Evolutionary conservation across 257 asterid species (phyloP), one percentile per base, ranked within the genome.

Genomic region (Nicotiana attenuata): DNA sequence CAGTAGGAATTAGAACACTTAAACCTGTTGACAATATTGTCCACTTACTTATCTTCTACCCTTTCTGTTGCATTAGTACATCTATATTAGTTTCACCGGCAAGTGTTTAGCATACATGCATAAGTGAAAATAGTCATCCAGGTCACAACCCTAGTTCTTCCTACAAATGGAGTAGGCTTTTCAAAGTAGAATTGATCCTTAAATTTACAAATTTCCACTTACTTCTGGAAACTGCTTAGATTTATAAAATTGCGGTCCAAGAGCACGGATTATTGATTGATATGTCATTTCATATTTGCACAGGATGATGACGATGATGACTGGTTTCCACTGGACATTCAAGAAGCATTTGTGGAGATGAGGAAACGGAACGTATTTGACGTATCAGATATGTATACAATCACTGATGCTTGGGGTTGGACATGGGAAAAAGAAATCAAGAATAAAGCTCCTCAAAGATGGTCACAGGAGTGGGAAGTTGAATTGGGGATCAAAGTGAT

Each of bases 391-490:
- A 96, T 96, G 97, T 96, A 96, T 81, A 96, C 99, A 77, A 88
- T 96, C 80, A 90, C 99, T 81, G 99, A 96, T 92, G 99, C 92
- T 84, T 96, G 99, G 99, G 96, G 97, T 68, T 96, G 99, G 99
- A 92, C 97, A 35, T 96, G 99, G 99, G 99, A 96, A 64, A 93
- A 83, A 85, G 97, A 96, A 3, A 83, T 87, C 63, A 96, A 90
- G 92, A 94, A 92, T 88, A 96, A 88, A 88, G 89, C 95, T 83
- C 99, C 99, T 76, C 87, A 81, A 77, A 93, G 94, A 87, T 94
- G 98, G 98, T 96, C 99, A 20, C 98, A 94, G 87, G 99, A 96
- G 84, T 92, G 99, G 99, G 99, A 96, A 89, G 97, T 94, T 83
- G 98, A 96, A 82, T 84, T 96, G 93, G 98, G 95, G 65, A 65